Percentiles rank a stretch among this genome's conserved stretches.
Evolutionary conservation across 495 filamentous ascomycete genomes (phyloP).

Genomic region (Lasiosphaeria miniovina): DNA sequence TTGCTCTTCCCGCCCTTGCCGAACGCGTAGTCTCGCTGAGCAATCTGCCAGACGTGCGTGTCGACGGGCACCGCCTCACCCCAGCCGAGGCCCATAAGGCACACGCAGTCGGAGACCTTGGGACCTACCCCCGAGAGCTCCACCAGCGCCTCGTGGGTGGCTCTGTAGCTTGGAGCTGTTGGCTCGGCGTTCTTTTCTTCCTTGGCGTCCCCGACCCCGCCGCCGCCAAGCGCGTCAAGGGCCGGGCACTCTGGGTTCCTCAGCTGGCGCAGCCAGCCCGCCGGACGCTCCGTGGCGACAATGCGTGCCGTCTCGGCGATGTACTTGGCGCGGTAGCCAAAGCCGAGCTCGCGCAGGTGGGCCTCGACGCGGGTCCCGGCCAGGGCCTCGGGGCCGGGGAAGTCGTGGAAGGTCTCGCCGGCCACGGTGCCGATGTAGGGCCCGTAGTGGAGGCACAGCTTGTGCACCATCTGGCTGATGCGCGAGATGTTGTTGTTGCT

Average conservation of each 20-base stretch:
- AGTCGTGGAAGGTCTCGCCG: conserved; percentile 76
- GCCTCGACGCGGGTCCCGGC: conserved; percentile 66
- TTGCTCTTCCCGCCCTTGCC: conserved; percentile 73
- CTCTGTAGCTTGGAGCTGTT: conserved; percentile 52
- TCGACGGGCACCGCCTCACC: conserved; percentile 92
- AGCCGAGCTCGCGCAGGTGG: conserved; percentile 77
- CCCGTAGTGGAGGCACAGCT: conserved; percentile 84
- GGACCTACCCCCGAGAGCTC: conserved; percentile 84
- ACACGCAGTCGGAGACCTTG: conserved; percentile 96
- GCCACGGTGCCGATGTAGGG: conserved; percentile 68
- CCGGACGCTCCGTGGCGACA: conserved; percentile 59
- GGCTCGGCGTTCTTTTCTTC: background rate
- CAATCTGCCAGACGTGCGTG: conserved; percentile 99
- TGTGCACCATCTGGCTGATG: conserved; percentile 94
- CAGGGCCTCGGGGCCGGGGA: conserved; percentile 72
- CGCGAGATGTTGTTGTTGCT: conserved; percentile 97
- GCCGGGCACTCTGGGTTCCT: conserved; percentile 72
- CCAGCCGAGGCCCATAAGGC: conserved; percentile 97
- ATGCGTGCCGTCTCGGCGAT: conserved; percentile 80
- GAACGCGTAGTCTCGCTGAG: conserved; percentile 91
- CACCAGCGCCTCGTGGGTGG: conserved; percentile 79
- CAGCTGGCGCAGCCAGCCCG: conserved; percentile 73
- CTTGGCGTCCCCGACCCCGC: conserved; percentile 3
- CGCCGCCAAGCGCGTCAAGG: conserved; percentile 38
- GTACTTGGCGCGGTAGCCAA: conserved; percentile 93